Base-by-base conservation (phyloP, 1,284 basidiomycete species). In the Puccinia brachypodii region DNA sequence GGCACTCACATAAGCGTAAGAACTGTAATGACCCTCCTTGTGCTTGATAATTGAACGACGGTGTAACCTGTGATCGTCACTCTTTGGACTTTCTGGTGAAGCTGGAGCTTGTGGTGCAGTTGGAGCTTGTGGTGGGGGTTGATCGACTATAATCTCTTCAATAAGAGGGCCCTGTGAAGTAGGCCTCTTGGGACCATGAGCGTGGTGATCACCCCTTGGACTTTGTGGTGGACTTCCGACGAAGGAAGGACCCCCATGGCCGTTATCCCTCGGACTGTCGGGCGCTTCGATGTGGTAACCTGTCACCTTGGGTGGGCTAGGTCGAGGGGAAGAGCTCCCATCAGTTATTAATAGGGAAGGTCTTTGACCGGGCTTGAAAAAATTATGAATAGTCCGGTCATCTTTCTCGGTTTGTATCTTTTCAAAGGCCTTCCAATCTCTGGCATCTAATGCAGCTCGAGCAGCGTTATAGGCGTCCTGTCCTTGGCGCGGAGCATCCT, bases 361-460 rank as follows among this genome's bases (percentile, higher is more conserved):
- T 66, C 22, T 66, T 66, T 66, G 62, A 28, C n/a, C 40, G 28
- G 0, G 28, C 16, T 22, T 31, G 42, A 76, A 76, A 22, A 64
- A 42, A 2, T 36, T 14, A 11, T 47, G 38, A 38, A 78, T 68
- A 33, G 28, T 68, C 1, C 22, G 9, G 28, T 53, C 47, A 69
- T 78, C 76, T 42, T 69, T 31, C 36, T 62, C 76, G 36, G 76
- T 31, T 42, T 69, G 44, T 6, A 68, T 50, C 9, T 78, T 40
- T 0, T 69, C 76, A 40, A 78, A 78, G 2, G 31, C 64, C 4
- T 50, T 22, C 28, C 1, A 58, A 50, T 78, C 31, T 33, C 47
- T 69, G 3, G 62, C 47, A 3, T 56, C 50, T n/a, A 58, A 31
- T 40, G 76, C 76, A 14, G 62, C 66, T 36, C 53, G 31, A 0